Evolutionary conservation across 169 alveolate genomes (phyloP), one percentile per base, ranked within the genome.

Genomic region (Babesia microti): DNA sequence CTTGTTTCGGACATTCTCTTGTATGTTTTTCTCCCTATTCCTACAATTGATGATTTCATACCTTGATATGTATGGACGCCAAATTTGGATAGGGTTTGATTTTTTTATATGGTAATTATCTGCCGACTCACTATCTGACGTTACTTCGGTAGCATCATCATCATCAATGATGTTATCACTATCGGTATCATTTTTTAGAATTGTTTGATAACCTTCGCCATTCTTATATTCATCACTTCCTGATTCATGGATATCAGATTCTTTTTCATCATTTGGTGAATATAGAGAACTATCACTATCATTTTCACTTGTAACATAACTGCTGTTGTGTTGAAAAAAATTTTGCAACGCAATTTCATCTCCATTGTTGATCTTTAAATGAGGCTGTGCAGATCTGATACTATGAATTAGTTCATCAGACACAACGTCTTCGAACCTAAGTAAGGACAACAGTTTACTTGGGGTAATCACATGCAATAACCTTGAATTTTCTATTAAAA

Each of bases 381-480:
- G 53, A 29, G 55, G 61, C 41, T 65, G 53, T 19, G 36, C 37
- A 12, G 30, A 43, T 18, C 40, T 53, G 15, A 29, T 2, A 21
- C 34, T 23, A n/a, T 41, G 39, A 18, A 54, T n/a, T n/a, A n/a
- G 65, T 6, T 33, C 57, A 6, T 23, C 24, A 7, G 56, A 47
- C 11, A 30, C 56, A 23, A 65, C 76, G 18, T 65, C 76, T 9
- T 23, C 50, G 35, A 55, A 65, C n/a, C 73, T 59, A 36, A 5
- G 26, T 11, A 12, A 6, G 1, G 34, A 29, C 26, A 27, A 50
- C 1, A 29, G 12, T 78, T 33, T 71, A 83, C 68, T 57, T 60
- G n/a, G 96, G 95, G 41, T 68, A 81, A n/a, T 79, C 92, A 28
- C 74, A 84, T 28, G 86, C 91, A 27, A 80, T 76, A 14, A 92